phyloP scores from a whole-genome alignment of 768 basidiomycete species.

The Auricularia heimuer region DNA sequence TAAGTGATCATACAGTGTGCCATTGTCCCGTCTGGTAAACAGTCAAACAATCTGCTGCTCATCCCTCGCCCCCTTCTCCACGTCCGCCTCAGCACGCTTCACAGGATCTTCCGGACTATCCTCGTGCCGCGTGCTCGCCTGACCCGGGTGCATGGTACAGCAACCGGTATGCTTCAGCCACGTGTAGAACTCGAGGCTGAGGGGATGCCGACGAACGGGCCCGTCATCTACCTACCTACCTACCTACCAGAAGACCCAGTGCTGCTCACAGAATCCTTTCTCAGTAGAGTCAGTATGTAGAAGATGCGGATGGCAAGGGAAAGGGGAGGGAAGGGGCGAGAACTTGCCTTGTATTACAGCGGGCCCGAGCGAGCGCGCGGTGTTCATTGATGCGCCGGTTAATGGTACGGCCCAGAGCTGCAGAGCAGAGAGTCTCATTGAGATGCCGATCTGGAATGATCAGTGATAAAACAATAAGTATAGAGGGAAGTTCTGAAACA shows the following conservation, averaged over 20 bases:
- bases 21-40: no score
- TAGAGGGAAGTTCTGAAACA: no score
- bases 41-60: no score
- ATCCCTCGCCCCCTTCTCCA: not conserved
- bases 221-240: not conserved
- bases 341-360: slow-evolving; percentile 7
- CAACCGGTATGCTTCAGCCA: slow-evolving; percentile 15
- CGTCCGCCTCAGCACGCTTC: not conserved
- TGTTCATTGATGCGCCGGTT: slow-evolving; percentile 17
- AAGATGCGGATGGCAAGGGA: no score
- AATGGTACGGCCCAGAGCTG: slow-evolving; percentile 8
- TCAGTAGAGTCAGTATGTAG: no score
- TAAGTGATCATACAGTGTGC: no score
- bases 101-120: slow-evolving; percentile 11
- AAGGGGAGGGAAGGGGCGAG: no score
- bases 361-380: slow-evolving; percentile 17
- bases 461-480: no score
- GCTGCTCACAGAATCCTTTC: no score
- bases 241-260: no score
- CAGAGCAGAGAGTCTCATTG: not conserved
- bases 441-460: slow-evolving; percentile 3
- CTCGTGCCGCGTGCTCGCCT: slow-evolving; percentile 14
- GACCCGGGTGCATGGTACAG: slow-evolving; percentile 22
- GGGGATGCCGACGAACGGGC: slow-evolving; percentile 1
- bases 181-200: slow-evolving; percentile 16